These are phyloP conservation scores for Fistulina hepatica DNA, from an alignment of 1,284 basidiomycete genomes.

Conservation along the genomic window DNA sequence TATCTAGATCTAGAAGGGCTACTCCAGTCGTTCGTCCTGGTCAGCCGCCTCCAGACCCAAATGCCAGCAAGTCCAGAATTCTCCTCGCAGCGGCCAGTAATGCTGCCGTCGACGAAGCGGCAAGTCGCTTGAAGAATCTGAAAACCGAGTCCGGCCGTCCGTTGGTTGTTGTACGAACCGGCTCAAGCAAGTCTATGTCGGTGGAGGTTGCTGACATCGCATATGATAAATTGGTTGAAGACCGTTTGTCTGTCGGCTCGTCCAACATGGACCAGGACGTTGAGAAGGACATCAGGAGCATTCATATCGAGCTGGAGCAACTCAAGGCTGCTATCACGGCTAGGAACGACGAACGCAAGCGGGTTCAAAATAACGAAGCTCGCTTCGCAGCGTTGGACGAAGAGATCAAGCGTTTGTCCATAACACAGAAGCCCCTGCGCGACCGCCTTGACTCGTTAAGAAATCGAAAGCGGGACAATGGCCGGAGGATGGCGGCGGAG, in stretches of 20 bases:
- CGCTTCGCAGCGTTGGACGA: constrained; percentile 44
- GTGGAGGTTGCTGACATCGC: constrained; percentile 79
- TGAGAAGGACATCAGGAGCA: constrained; percentile 43
- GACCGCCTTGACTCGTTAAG: constrained; percentile 68
- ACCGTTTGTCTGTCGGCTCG: constrained; percentile 49
- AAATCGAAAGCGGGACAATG: constrained; percentile 63
- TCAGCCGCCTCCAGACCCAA: constrained; percentile 38
- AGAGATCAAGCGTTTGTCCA: constrained; percentile 61
- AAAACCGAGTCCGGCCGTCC: constrained; percentile 43
- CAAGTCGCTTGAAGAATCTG: constrained; percentile 75
- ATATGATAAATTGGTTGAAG: constrained; percentile 78
- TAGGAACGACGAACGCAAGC: constrained; percentile 49
- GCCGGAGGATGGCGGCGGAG: constrained; percentile 67
- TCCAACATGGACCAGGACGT: constrained; percentile 33
- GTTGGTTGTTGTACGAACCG: constrained; percentile 82
- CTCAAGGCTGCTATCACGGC: too few species aligned
- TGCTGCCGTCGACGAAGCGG: constrained; percentile 96
- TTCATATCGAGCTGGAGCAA: constrained; percentile 59
- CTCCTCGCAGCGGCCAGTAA: constrained; percentile 97
- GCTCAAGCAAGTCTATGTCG: constrained; percentile 72
- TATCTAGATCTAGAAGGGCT: too few species aligned
- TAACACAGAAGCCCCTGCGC: constrained; percentile 51
- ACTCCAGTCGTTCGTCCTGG: constrained; percentile 39
- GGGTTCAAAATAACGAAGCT: constrained; percentile 39
- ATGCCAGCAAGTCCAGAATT: constrained; percentile 34